These are phyloP conservation scores for Penicillium italicum DNA, from an alignment of 2,329 filamentous ascomycete species.

Conservation along the genomic window DNA sequence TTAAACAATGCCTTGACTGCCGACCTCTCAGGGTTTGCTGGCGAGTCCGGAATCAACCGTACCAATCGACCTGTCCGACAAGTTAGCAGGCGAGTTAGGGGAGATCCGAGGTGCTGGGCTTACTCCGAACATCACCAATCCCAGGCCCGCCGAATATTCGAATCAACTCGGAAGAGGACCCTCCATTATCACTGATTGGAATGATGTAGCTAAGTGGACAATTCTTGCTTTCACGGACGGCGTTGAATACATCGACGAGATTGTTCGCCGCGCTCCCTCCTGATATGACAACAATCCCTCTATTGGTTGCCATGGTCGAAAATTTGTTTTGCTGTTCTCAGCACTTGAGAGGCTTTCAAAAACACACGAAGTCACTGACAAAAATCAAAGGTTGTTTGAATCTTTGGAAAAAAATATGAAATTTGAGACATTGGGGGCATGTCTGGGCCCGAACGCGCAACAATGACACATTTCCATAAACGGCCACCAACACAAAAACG, in stretches of 20 bases:
- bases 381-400: neutral
- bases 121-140: constrained; percentile 72
- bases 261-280: constrained; percentile 93
- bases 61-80: constrained; percentile 68
- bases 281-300: constrained; percentile 79
- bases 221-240: constrained; percentile 60
- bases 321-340: neutral
- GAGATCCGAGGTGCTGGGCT: constrained; percentile 20
- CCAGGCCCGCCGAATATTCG: constrained; percentile 92
- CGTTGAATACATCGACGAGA: constrained; percentile 82
- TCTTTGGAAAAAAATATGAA: neutral
- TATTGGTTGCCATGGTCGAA: constrained; percentile 22
- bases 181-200: constrained; percentile 93
- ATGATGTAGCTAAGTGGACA: constrained; percentile 80
- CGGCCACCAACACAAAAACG: neutral
- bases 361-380: neutral
- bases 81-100: constrained; percentile 7
- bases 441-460: constrained; percentile 3
- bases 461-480: constrained; percentile 1
- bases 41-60: constrained; percentile 72
- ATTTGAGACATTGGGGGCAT: constrained; percentile 1
- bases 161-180: constrained; percentile 88
- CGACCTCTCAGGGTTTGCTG: constrained; percentile 59
- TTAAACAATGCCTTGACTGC: constrained; percentile 86
- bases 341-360: no score